These are phyloP conservation scores for Neofusicoccum parvum DNA, from an alignment of 2,329 filamentous ascomycete species.

Conservation along the genomic window DNA sequence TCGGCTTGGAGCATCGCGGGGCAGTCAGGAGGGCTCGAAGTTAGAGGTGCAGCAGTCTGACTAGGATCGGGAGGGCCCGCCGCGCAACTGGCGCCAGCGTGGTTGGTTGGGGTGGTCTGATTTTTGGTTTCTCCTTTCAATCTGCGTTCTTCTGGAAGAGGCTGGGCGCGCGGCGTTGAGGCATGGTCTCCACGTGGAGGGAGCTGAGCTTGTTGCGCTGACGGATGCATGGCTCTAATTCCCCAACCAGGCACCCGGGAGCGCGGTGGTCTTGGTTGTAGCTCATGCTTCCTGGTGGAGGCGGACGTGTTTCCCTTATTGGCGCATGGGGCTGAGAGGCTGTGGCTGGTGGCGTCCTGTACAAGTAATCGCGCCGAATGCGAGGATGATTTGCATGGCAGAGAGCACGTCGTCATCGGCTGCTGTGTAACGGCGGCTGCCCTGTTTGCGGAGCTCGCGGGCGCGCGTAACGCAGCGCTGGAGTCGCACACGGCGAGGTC, in stretches of 20 bases:
- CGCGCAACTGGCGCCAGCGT: neutral
- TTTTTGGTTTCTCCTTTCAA: neutral
- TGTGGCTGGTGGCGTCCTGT: slow-evolving; percentile 18
- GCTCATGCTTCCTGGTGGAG: slow-evolving; percentile 8
- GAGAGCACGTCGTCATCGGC: slow-evolving; percentile 15
- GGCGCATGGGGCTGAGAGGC: slow-evolving; percentile 5
- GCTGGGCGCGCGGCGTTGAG: slow-evolving; percentile 8
- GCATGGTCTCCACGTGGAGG: slow-evolving; percentile 13
- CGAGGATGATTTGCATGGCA: slow-evolving; percentile 7
- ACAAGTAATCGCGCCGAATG: slow-evolving; percentile 17
- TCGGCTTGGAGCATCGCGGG: neutral
- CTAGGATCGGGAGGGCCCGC: neutral
- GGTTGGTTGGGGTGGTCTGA: slow-evolving; percentile 6
- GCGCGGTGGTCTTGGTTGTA: slow-evolving; percentile 9
- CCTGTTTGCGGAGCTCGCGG: neutral
- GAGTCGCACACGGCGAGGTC: slow-evolving; percentile 1
- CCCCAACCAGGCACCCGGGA: slow-evolving; percentile 16
- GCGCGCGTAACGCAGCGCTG: neutral
- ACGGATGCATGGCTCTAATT: slow-evolving; percentile 14
- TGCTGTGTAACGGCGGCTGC: slow-evolving; percentile 12
- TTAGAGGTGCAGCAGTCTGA: neutral
- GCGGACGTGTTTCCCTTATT: slow-evolving; percentile 6
- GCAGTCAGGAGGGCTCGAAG: neutral
- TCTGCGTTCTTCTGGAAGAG: slow-evolving; percentile 1
- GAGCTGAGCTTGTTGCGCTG: slow-evolving; percentile 6